Conservation (phyloP, 305 asterid species). For the Plantago rigida region DNA sequence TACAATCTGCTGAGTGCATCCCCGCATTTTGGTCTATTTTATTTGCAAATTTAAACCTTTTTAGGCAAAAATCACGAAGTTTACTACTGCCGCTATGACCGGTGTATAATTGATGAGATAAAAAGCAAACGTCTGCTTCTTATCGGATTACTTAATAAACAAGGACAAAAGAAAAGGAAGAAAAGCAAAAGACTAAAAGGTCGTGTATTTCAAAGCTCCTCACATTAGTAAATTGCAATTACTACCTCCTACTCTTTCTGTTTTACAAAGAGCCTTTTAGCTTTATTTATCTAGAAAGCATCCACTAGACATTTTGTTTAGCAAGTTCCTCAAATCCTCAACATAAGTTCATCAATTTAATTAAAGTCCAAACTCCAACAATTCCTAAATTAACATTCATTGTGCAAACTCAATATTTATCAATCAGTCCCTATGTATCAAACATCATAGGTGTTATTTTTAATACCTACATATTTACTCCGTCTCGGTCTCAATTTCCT, state of each 20-base stretch:
- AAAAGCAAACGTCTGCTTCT: not conserved
- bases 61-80: not conserved
- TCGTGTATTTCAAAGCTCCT: not conserved
- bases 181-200: not conserved
- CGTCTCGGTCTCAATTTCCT: too few species aligned
- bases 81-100: not conserved
- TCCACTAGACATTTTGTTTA: too few species aligned
- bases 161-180: not conserved
- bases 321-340: too few species aligned
- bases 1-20: not conserved
- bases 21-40: not conserved
- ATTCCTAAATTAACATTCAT: too few species aligned
- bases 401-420: too few species aligned
- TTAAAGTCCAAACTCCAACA: too few species aligned
- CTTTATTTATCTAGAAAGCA: not conserved
- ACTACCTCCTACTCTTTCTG: not conserved
- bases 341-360: too few species aligned
- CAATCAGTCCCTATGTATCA: too few species aligned
- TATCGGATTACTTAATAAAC: not conserved
- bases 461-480: too few species aligned
- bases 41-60: not conserved
- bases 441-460: too few species aligned
- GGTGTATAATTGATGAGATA: not conserved
- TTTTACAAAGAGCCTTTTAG: not conserved
- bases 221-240: not conserved